A percentile compares a stretch with the other conserved stretches of the same genome.
These are phyloP conservation scores for Juglanconis oblonga DNA, from an alignment of 2,329 filamentous ascomycete genomes.

Conservation along the genomic window DNA sequence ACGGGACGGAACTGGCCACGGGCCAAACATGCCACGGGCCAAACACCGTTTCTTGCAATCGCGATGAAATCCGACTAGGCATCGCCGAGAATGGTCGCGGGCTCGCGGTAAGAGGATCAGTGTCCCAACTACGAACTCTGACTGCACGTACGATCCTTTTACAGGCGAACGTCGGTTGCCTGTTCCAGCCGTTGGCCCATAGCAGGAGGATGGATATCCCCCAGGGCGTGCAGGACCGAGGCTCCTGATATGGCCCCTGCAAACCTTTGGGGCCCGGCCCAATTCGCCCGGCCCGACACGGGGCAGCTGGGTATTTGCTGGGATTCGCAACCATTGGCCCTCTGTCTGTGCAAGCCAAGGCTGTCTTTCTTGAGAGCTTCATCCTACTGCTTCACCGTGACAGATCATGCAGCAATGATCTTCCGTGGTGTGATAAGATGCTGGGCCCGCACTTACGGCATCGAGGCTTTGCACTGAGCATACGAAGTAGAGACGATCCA, in stretches of 20 bases:
- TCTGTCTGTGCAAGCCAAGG: neutral
- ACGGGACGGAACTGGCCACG: neutral
- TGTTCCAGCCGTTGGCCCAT: neutral
- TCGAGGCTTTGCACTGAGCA: neutral
- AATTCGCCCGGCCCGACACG: neutral
- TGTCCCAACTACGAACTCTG: neutral
- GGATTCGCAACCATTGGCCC: neutral
- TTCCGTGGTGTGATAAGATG: neutral
- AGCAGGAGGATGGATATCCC: neutral
- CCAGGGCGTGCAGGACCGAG: neutral
- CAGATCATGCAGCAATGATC: constrained; percentile 2
- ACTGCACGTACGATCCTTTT: neutral
- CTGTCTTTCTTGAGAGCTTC: neutral
- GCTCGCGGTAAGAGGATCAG: neutral
- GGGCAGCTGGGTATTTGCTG: neutral
- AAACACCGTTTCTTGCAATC: neutral
- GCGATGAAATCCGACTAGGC: neutral
- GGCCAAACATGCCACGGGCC: neutral
- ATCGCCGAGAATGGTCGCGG: neutral
- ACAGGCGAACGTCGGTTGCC: neutral
- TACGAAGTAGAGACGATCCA: neutral
- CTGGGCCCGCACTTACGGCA: neutral
- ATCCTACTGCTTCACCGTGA: neutral
- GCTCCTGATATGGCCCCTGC: neutral
- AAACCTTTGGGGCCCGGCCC: neutral